Conservation (phyloP, 208 protist genomes). For the Leishmania amazonensis region DNA sequence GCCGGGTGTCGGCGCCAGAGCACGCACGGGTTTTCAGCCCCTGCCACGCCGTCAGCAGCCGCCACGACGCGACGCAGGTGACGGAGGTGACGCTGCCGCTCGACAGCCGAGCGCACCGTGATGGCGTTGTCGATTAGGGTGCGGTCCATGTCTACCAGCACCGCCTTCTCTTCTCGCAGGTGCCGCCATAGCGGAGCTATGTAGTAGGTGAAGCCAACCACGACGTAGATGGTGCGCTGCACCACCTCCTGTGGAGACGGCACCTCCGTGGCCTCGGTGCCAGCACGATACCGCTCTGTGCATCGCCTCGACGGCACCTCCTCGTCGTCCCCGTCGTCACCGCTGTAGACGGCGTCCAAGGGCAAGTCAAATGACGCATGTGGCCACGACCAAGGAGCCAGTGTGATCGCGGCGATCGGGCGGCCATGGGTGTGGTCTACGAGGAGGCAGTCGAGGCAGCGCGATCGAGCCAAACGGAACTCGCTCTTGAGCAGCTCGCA, state of each 20-base stretch:
- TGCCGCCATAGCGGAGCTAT: constrained; percentile 59
- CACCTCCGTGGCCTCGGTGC: background rate
- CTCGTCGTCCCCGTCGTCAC: background rate
- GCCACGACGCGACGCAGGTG: constrained; percentile 17
- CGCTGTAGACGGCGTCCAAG: background rate
- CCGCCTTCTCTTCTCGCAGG: constrained; percentile 58
- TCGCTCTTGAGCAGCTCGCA: constrained; percentile 72
- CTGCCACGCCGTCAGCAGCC: constrained; percentile 3
- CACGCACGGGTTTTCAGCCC: constrained; percentile 19
- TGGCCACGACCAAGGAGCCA: constrained; percentile 23
- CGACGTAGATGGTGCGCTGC: constrained; percentile 42
- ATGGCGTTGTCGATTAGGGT: constrained; percentile 86
- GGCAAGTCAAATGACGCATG: background rate
- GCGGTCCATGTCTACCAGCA: constrained; percentile 87
- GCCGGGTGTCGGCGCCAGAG: constrained; percentile 10
- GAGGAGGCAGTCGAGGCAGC: constrained; percentile 67
- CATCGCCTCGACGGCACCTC: background rate
- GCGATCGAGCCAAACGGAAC: constrained; percentile 61
- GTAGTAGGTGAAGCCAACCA: constrained; percentile 64
- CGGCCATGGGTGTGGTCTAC: constrained; percentile 50
- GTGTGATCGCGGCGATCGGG: constrained; percentile 54
- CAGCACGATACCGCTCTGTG: background rate
- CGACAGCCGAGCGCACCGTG: constrained; percentile 22
- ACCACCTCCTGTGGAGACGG: constrained; percentile 32
- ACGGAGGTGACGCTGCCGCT: constrained; percentile 29